Base-by-base conservation (phyloP, 163 green algal species). In the Volvox carteri region DNA sequence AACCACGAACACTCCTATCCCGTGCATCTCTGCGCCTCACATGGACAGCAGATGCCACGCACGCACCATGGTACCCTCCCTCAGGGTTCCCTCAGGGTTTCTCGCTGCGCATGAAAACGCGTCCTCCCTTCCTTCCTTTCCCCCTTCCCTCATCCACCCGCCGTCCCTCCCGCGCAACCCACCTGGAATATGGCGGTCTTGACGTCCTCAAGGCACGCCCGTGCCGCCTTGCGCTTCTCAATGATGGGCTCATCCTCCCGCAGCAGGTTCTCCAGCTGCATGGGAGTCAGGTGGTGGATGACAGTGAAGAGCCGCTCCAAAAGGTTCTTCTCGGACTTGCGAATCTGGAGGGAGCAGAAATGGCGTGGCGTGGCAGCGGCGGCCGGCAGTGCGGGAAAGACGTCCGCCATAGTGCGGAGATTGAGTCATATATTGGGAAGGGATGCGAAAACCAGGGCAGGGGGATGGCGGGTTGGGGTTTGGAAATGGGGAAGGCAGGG, bases 311-410 rank as follows among this genome's bases (percentile, higher is more conserved):
- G 90, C 72, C 91, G 90, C 89, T 95, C 93, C 42, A 95, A 89
- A 81, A 95, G 90, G 87, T 93, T 94, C 87, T 95, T 95, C 92
- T 95, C 92, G 7, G 87, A 91, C 92, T 94, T 94, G 88, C 91
- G 91, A 73, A 93, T 92, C 90, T 93, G 90, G n/a, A n/a, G n/a
- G n/a, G n/a, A n/a, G n/a, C n/a, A n/a, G n/a, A n/a, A n/a, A 58
- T 58, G 48, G 48, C 48, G 48, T 11, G 48, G 48, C 11, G 48
- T 23, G 48, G 48, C 12, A 58, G 33, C 2, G 11, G n/a, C n/a
- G n/a, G n/a, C n/a, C n/a, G n/a, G n/a, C n/a, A n/a, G n/a, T n/a
- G n/a, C n/a, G n/a, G n/a, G n/a, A n/a, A n/a, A n/a, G n/a, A n/a
- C n/a, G n/a, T n/a, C n/a, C n/a, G n/a, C n/a, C n/a, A n/a, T n/a